These are phyloP conservation scores for Aphanomyces euteiches DNA, from an alignment of 352 stramenopile species.

Conservation along the genomic window DNA sequence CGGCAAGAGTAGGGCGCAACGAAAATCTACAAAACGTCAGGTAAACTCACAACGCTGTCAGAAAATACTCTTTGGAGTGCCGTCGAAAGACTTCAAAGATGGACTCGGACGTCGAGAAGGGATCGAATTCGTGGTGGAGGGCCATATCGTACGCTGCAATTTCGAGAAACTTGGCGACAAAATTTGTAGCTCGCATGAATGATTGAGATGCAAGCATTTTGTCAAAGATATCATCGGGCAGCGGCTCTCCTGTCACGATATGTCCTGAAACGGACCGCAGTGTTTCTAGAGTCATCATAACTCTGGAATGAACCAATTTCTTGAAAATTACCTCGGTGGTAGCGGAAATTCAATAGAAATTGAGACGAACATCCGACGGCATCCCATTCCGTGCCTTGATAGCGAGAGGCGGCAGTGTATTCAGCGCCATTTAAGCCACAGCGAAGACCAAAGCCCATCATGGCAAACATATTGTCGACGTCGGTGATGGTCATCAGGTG, in stretches of 20 bases:
- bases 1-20: no score
- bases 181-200: slow-evolving; percentile 76
- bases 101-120: not conserved
- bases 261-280: slow-evolving; percentile 58
- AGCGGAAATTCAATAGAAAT: slow-evolving; percentile 99
- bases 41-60: slow-evolving; percentile 55
- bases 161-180: no score
- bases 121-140: not conserved
- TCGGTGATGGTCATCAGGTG: slow-evolving; percentile 98
- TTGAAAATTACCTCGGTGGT: slow-evolving; percentile 63
- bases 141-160: not conserved
- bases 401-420: slow-evolving; percentile 65
- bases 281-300: not conserved
- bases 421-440: slow-evolving; percentile 97
- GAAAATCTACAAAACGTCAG: slow-evolving; percentile 74
- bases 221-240: slow-evolving; percentile 93
- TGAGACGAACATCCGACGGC: slow-evolving; percentile 96
- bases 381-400: slow-evolving; percentile 93
- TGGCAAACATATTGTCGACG: slow-evolving; percentile 95
- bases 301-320: not conserved
- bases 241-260: slow-evolving; percentile 82
- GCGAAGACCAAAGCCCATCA: slow-evolving; percentile 96
- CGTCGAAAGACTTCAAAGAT: not conserved
- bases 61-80: no score
- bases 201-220: slow-evolving; percentile 94